These are phyloP conservation scores for Aotearoamyces nothofagi DNA, from an alignment of 2,329 filamentous ascomycete genomes.

Conservation along the genomic window DNA sequence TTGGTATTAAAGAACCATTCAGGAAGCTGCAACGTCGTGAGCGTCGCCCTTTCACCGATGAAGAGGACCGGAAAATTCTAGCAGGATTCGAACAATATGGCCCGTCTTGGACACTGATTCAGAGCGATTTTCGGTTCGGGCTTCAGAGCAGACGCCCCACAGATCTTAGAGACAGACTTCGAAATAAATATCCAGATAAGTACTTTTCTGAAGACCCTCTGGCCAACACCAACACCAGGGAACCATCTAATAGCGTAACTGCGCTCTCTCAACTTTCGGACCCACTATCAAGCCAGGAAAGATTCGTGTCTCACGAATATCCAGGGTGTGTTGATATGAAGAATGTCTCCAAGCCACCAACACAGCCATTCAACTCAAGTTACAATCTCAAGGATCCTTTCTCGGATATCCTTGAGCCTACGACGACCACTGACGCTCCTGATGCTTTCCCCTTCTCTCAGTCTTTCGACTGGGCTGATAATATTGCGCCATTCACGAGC, in stretches of 20 bases:
- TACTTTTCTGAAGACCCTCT: constrained; percentile 15
- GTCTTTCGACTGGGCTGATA: constrained; percentile 30
- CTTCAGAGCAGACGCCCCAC: constrained; percentile 45
- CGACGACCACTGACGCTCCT: constrained; percentile 8
- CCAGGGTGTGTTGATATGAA: constrained; percentile 2
- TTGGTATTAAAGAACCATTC: constrained; percentile 48
- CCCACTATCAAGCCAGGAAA: neutral
- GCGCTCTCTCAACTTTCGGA: neutral
- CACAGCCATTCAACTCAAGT: constrained; percentile 4
- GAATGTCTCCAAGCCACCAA: constrained; percentile 13
- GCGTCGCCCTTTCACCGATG: constrained; percentile 42
- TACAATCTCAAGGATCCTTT: constrained; percentile 10
- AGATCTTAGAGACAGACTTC: constrained; percentile 44
- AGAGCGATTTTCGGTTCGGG: constrained; percentile 40
- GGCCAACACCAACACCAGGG: neutral
- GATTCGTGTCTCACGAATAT: too few relatives aligned
- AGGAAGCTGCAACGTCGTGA: constrained; percentile 45
- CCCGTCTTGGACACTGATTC: constrained; percentile 50
- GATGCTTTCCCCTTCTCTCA: constrained; percentile 22
- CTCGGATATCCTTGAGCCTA: constrained; percentile 9
- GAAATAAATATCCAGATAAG: constrained; percentile 46
- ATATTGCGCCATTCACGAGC: constrained; percentile 24
- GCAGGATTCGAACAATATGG: constrained; percentile 44
- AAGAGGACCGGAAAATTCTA: constrained; percentile 47
- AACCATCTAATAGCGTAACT: neutral